phyloP scores from a whole-genome alignment of 2,329 filamentous ascomycete species.

The Phialophora macrospora region DNA sequence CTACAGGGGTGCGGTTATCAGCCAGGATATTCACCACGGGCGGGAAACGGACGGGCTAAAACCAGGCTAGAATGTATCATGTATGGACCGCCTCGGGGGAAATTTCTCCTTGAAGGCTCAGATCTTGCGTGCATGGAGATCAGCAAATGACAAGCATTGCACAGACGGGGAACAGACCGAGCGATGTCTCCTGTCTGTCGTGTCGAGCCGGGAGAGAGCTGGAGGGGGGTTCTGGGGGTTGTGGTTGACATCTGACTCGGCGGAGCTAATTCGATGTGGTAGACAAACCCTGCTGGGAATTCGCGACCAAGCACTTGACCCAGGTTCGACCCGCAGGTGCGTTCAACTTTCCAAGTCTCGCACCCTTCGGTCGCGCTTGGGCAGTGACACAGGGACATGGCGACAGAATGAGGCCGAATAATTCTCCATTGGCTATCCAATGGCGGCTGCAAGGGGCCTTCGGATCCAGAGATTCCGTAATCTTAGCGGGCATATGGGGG shows the following conservation, averaged over 20 bases:
- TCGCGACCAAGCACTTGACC: background rate
- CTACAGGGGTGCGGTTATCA: background rate
- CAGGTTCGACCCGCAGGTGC: background rate
- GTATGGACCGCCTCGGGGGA: background rate
- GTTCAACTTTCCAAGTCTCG: no score
- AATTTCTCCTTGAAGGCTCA: constrained; percentile 5
- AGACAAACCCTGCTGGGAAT: background rate
- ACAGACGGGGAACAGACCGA: background rate
- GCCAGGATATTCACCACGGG: background rate
- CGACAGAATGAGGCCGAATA: no score
- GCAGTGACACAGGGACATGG: no score
- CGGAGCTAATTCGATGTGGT: background rate
- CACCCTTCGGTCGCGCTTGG: no score
- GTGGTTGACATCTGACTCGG: background rate
- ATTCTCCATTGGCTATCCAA: no score
- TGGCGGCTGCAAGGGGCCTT: no score
- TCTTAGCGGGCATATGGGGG: background rate
- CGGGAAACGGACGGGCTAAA: background rate
- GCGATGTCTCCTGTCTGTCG: background rate
- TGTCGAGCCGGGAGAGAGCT: background rate
- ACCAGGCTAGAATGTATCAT: background rate
- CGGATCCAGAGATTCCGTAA: no score
- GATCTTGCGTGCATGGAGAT: background rate
- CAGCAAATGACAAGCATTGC: constrained; percentile 1
- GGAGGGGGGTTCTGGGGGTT: no score